Evolutionary conservation across 352 stramenopile species (phyloP).

Genomic region (Globisporangium okanoganense): DNA sequence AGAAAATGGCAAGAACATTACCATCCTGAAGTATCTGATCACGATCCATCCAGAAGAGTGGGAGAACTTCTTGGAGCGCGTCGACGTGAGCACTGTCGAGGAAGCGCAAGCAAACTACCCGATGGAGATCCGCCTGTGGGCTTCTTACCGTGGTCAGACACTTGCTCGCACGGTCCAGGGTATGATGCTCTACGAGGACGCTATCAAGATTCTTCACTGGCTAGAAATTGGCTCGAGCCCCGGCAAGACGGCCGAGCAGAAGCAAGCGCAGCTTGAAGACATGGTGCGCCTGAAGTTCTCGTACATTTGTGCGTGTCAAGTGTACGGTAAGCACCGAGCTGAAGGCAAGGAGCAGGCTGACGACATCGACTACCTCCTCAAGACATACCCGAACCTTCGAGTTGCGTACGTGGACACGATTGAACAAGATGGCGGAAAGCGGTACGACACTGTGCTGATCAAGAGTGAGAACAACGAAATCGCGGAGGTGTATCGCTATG

Average conservation of each 20-base stretch:
- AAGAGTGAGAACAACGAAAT: conserved; percentile 69
- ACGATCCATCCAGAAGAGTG: conserved; percentile 76
- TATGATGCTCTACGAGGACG: conserved; percentile 84
- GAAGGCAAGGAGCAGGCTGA: conserved; percentile 62
- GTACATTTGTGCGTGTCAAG: conserved; percentile 82
- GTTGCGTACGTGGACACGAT: conserved; percentile 81
- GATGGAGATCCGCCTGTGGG: conserved; percentile 72
- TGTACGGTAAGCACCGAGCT: conserved; percentile 76
- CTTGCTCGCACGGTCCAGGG: conserved; percentile 70
- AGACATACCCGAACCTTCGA: conserved; percentile 74
- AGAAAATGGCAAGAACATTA: conserved; percentile 75
- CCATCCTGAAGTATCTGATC: conserved; percentile 78
- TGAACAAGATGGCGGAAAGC: conserved; percentile 24
- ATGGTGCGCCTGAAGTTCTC: conserved; percentile 84
- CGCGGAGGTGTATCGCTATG: conserved; percentile 70
- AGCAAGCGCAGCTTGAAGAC: conserved; percentile 69
- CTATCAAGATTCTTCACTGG: conserved; percentile 82
- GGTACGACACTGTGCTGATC: conserved; percentile 69
- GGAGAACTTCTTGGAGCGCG: conserved; percentile 76
- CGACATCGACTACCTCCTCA: conserved; percentile 74
- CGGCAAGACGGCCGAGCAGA: conserved; percentile 61
- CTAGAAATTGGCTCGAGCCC: conserved; percentile 71
- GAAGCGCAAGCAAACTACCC: conserved; percentile 63
- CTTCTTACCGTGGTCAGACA: conserved; percentile 73
- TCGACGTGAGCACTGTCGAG: conserved; percentile 57